phyloP scores from a whole-genome alignment of 2,329 filamentous ascomycete species.

The Pyrenochaeta sp. region DNA sequence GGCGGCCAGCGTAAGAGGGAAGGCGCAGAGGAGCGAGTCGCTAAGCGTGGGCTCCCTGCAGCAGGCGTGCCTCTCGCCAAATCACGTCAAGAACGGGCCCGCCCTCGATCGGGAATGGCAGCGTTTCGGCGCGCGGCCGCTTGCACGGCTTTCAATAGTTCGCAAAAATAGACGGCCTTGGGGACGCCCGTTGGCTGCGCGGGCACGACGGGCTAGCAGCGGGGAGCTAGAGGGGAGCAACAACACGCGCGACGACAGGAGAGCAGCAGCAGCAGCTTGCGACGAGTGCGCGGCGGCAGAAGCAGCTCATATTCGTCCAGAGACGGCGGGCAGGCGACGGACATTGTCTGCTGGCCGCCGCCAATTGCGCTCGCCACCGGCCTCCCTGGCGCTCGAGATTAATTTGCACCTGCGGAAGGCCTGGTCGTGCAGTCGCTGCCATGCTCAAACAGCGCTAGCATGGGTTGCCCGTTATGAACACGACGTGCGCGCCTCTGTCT shows the following conservation, averaged over 20 bases:
- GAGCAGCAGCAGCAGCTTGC: neutral
- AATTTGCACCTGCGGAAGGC: conserved; percentile 22
- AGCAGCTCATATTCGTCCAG: neutral
- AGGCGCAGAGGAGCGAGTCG: conserved; percentile 22
- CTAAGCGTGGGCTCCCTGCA: conserved; percentile 28
- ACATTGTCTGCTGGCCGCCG: conserved; percentile 2
- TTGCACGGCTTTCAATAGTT: conserved; percentile 30
- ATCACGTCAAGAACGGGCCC: conserved; percentile 20
- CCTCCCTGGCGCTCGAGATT: conserved; percentile 16
- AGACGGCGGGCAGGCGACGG: conserved; percentile 1
- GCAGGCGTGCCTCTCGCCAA: conserved; percentile 22
- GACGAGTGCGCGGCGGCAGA: neutral
- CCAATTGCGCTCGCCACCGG: conserved; percentile 10
- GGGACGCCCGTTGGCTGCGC: too few relatives aligned
- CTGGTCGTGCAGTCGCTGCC: conserved; percentile 27
- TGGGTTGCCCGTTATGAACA: conserved; percentile 8
- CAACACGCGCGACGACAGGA: conserved; percentile 4
- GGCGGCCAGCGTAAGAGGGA: conserved; percentile 22
- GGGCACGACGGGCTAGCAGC: too few relatives aligned
- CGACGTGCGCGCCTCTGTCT: neutral
- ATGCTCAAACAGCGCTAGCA: conserved; percentile 28
- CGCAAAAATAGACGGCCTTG: conserved; percentile 29
- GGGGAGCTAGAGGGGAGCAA: too few relatives aligned
- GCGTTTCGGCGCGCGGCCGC: conserved; percentile 16
- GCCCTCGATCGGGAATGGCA: conserved; percentile 20